Evolutionary conservation across 2,329 filamentous ascomycete genomes (phyloP).

Genomic region (Clarireedia homoeocarpa): DNA sequence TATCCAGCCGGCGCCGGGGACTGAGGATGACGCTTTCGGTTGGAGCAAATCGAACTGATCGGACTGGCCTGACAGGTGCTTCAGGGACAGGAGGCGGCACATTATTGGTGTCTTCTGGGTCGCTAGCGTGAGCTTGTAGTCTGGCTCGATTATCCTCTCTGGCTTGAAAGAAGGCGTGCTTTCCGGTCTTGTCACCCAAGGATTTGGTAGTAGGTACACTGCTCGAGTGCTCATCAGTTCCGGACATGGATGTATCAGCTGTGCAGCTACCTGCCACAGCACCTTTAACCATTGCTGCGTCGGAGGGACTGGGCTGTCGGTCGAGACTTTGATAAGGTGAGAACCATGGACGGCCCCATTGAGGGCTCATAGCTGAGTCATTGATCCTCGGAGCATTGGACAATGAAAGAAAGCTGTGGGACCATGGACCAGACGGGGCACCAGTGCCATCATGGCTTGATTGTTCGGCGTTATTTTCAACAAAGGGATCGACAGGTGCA

Average conservation of each 20-base stretch:
- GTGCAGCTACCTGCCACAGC: neutral
- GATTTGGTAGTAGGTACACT: slow-evolving; percentile 8
- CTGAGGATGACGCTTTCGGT: neutral
- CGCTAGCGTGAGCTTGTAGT: slow-evolving; percentile 4
- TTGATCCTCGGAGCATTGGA: too few relatives aligned
- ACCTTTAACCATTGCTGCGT: slow-evolving; percentile 32
- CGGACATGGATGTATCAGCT: neutral
- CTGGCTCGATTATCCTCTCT: slow-evolving; percentile 26
- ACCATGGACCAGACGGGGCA: neutral
- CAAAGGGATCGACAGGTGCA: neutral
- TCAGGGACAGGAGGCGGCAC: neutral
- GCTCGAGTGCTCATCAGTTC: neutral
- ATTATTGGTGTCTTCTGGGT: neutral
- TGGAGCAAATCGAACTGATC: neutral
- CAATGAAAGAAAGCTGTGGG: neutral
- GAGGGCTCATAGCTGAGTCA: too few relatives aligned
- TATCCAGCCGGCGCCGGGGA: neutral
- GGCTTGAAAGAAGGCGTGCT: slow-evolving; percentile 27
- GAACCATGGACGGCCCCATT: too few relatives aligned
- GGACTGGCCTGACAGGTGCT: neutral
- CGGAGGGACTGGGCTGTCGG: slow-evolving; percentile 30
- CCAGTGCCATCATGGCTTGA: neutral
- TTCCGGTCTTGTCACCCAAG: slow-evolving; percentile 25
- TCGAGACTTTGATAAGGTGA: neutral
- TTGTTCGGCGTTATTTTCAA: neutral